Conservation (phyloP, 2,329 filamentous ascomycete genomes). For the Teratosphaeriaceae sp. region DNA sequence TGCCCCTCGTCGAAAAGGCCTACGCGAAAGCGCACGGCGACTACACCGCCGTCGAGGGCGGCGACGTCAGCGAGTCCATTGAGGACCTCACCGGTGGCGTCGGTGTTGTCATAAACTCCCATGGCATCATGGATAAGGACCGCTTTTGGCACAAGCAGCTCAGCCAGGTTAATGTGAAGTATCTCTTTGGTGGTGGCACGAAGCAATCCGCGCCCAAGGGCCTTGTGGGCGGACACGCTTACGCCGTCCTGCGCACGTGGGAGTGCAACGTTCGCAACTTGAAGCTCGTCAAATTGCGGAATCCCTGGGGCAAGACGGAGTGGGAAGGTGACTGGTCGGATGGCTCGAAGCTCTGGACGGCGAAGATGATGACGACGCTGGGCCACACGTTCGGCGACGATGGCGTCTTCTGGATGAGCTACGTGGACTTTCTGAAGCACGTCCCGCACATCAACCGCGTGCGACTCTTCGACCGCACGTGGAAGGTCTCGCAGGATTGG, state of each 20-base stretch:
- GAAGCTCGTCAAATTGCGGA: constrained; percentile 47
- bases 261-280: constrained; percentile 33
- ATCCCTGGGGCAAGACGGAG: constrained; percentile 68
- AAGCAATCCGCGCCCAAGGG: constrained; percentile 36
- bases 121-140: constrained; percentile 70
- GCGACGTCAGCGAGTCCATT: constrained; percentile 58
- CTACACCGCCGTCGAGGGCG: constrained; percentile 67
- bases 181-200: constrained; percentile 64
- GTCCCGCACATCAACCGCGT: constrained; percentile 57
- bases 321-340: constrained; percentile 80
- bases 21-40: constrained; percentile 82
- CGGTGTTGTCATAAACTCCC: constrained; percentile 57
- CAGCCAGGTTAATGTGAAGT: constrained; percentile 71
- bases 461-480: constrained; percentile 53
- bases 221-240: constrained; percentile 54
- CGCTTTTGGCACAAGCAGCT: constrained; percentile 79
- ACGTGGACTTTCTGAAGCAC: constrained; percentile 39
- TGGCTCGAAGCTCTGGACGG: constrained; percentile 77
- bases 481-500: constrained; percentile 57
- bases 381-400: constrained; percentile 26
- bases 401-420: constrained; percentile 52
- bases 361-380: constrained; percentile 50
- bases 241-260: constrained; percentile 51
- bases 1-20: constrained; percentile 73
- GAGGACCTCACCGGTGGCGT: constrained; percentile 54